phyloP scores from a whole-genome alignment of 2,329 filamentous ascomycete species.

The Epichloe sp. region DNA sequence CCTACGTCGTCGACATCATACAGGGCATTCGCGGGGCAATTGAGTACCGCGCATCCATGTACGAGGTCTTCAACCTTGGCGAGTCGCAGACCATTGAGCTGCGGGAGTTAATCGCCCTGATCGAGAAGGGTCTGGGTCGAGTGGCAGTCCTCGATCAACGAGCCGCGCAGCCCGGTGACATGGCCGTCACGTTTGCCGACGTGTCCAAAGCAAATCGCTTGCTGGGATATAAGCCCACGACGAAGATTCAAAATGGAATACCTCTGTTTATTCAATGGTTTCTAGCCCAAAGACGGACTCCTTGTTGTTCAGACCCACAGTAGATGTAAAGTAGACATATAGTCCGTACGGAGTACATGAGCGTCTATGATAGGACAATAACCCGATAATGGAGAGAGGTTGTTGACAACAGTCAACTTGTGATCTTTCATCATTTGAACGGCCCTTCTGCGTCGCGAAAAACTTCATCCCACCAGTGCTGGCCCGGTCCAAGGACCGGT shows the following conservation, averaged over 20 bases:
- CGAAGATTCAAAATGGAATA: slow-evolving; percentile 10
- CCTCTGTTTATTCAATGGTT: slow-evolving; percentile 1
- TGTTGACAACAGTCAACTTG: neutral
- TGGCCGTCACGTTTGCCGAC: slow-evolving; percentile 12
- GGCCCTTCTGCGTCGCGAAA: neutral
- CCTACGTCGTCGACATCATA: slow-evolving; percentile 13
- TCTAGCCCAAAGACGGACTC: neutral
- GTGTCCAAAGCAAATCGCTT: slow-evolving; percentile 10
- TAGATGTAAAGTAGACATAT: too few relatives aligned
- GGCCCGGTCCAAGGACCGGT: neutral
- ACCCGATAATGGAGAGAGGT: too few relatives aligned
- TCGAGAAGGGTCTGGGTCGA: slow-evolving; percentile 10
- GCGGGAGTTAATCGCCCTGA: slow-evolving; percentile 8
- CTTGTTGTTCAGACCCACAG: too few relatives aligned
- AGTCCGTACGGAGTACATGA: too few relatives aligned
- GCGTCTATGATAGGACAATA: too few relatives aligned
- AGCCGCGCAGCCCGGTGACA: slow-evolving; percentile 11
- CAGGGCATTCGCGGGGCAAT: slow-evolving; percentile 13
- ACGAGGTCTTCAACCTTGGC: slow-evolving; percentile 14
- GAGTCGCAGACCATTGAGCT: slow-evolving; percentile 13
- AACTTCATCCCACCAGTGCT: neutral
- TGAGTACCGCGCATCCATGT: slow-evolving; percentile 8
- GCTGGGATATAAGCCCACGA: slow-evolving; percentile 11
- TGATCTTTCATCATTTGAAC: neutral
- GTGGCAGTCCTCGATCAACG: slow-evolving; percentile 10